Evolutionary conservation across 768 basidiomycete genomes (phyloP).

Genomic region (Kwoniella pini): DNA sequence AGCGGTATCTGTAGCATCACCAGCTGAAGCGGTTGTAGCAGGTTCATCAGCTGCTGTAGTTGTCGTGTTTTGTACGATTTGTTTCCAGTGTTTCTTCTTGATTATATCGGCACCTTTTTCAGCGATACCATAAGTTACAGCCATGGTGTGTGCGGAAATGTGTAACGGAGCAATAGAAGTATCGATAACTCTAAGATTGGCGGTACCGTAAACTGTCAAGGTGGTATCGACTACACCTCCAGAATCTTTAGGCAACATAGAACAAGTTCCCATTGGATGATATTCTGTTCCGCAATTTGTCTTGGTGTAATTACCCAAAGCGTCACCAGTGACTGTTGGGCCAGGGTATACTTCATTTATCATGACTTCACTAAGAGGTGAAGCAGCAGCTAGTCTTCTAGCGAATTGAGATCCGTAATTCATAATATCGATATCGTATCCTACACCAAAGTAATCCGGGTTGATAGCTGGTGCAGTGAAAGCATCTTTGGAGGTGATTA

Average conservation of each 20-base stretch:
- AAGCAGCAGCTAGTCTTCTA: slow-evolving; percentile 61
- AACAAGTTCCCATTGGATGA: slow-evolving; percentile 64
- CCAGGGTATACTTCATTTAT: slow-evolving; percentile 62
- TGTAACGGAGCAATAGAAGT: slow-evolving; percentile 63
- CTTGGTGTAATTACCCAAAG: slow-evolving; percentile 58
- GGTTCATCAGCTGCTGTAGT: neutral
- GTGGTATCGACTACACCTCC: slow-evolving; percentile 66
- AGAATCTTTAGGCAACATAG: slow-evolving; percentile 62
- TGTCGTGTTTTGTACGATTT: slow-evolving; percentile 26
- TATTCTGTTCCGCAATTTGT: slow-evolving; percentile 52
- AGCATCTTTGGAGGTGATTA: slow-evolving; percentile 63
- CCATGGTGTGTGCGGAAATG: slow-evolving; percentile 60
- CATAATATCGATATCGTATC: slow-evolving; percentile 51
- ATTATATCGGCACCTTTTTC: slow-evolving; percentile 60
- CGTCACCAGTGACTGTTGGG: slow-evolving; percentile 60
- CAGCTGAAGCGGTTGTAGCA: slow-evolving; percentile 25
- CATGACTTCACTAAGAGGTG: slow-evolving; percentile 60
- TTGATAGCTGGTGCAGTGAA: slow-evolving; percentile 68
- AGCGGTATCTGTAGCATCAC: slow-evolving; percentile 32
- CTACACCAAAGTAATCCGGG: slow-evolving; percentile 63
- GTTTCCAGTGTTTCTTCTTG: slow-evolving; percentile 56
- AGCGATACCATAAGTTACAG: slow-evolving; percentile 57
- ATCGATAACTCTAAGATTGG: slow-evolving; percentile 62
- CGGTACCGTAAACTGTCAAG: slow-evolving; percentile 63
- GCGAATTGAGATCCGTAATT: slow-evolving; percentile 62